These are phyloP conservation scores for Sugiyamaella xylanicola DNA, from an alignment of 1,139 yeast species.

Conservation along the genomic window DNA sequence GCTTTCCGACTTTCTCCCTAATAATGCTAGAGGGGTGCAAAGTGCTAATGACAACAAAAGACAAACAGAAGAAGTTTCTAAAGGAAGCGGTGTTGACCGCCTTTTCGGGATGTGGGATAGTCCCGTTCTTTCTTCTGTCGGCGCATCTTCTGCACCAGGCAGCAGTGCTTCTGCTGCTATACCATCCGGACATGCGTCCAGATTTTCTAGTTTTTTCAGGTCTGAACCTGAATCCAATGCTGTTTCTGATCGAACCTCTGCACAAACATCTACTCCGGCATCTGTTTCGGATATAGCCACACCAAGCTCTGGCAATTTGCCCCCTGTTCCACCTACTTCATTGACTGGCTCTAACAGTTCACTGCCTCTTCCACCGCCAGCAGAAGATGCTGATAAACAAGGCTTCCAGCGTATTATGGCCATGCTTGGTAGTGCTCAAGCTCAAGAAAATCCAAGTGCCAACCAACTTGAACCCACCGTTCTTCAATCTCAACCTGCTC, in stretches of 20 bases:
- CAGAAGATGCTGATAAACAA: conserved; percentile 35
- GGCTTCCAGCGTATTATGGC: conserved; percentile 43
- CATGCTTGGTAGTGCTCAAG: conserved; percentile 34
- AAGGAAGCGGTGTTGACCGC: conserved; percentile 32
- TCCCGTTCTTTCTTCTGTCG: conserved; percentile 13
- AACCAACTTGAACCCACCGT: background rate
- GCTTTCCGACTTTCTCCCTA: conserved; percentile 10
- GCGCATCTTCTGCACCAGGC: background rate
- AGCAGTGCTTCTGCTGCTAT: background rate
- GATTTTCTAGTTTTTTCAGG: conserved; percentile 36
- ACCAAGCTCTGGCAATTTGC: background rate
- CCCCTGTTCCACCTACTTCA: conserved; percentile 12
- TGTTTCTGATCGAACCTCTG: conserved; percentile 1
- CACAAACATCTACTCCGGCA: conserved; percentile 2
- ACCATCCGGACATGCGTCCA: conserved; percentile 28
- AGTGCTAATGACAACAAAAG: conserved; percentile 14
- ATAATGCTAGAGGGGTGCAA: background rate
- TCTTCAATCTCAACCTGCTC: background rate
- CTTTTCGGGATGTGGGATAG: conserved; percentile 37
- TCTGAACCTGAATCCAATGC: conserved; percentile 20
- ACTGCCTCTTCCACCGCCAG: conserved; percentile 4
- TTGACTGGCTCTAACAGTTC: conserved; percentile 11
- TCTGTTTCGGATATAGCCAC: background rate
- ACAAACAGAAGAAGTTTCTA: conserved; percentile 7
- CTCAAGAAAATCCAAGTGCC: background rate